Conservation (phyloP, 176 grass and related monocot genomes). For the Juncus effusus region DNA sequence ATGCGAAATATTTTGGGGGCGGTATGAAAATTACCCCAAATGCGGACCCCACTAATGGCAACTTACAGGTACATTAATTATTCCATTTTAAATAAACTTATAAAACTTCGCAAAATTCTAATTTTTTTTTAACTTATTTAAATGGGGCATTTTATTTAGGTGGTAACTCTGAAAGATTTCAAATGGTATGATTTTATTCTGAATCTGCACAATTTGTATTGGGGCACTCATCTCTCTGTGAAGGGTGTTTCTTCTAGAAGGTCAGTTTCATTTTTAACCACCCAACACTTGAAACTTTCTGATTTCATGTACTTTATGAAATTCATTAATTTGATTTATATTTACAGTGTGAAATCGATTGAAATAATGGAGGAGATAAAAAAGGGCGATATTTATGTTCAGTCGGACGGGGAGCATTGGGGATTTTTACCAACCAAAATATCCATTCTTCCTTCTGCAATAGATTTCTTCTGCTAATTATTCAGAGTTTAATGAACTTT, state of each 20-base stretch:
- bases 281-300: background rate
- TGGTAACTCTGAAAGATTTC: slow-evolving; percentile 91
- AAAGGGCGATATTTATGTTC: slow-evolving; percentile 56
- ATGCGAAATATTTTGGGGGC: slow-evolving; percentile 90
- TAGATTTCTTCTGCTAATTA: slow-evolving; percentile 68
- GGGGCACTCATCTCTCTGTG: slow-evolving; percentile 63
- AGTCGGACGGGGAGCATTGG: slow-evolving; percentile 85
- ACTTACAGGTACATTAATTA: slow-evolving; percentile 58
- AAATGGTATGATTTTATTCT: slow-evolving; percentile 87
- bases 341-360: slow-evolving; percentile 63
- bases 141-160: slow-evolving; percentile 18
- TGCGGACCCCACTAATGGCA: slow-evolving; percentile 63
- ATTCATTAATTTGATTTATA: slow-evolving; percentile 11
- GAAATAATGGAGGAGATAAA: slow-evolving; percentile 57
- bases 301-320: background rate
- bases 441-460: slow-evolving; percentile 59
- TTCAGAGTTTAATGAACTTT: too few species aligned
- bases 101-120: slow-evolving; percentile 17
- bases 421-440: slow-evolving; percentile 78
- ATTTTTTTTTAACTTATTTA: background rate
- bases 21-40: slow-evolving; percentile 93
- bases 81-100: background rate
- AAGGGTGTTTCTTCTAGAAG: slow-evolving; percentile 62
- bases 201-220: slow-evolving; percentile 81
- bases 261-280: slow-evolving; percentile 27